A percentile compares a stretch with the other conserved stretches of the same genome.
phyloP scores from a whole-genome alignment of 1,284 basidiomycete species.

The Kwoniella shivajii region DNA sequence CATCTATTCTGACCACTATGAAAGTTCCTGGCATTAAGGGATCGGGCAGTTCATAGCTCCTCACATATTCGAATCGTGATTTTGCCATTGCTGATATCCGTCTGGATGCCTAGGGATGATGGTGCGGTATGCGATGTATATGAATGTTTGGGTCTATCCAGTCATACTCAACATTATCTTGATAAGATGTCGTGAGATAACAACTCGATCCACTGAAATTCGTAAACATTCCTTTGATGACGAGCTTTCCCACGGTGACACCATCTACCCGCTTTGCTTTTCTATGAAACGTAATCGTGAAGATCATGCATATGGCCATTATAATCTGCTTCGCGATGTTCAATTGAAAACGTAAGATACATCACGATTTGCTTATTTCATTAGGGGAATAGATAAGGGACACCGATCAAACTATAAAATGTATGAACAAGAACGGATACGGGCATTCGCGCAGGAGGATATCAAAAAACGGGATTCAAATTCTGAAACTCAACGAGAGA shows the following conservation, averaged over 20 bases:
- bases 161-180: no score
- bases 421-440: neutral
- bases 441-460: no score
- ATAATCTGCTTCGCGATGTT: no score
- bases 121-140: neutral
- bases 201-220: no score
- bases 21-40: slow-evolving; percentile 79
- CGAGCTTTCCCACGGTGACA: neutral
- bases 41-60: slow-evolving; percentile 87
- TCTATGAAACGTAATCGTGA: neutral
- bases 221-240: no score
- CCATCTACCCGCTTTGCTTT: no score
- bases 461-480: neutral
- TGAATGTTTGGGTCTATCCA: no score
- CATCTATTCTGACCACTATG: slow-evolving; percentile 86
- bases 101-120: neutral
- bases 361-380: neutral
- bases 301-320: no score
- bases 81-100: slow-evolving; percentile 73
- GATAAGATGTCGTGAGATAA: no score
- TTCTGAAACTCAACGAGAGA: neutral
- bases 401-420: neutral
- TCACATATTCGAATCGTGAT: slow-evolving; percentile 87
- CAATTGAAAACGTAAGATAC: neutral
- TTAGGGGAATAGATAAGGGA: neutral